Evolutionary conservation across 106 monocot species (phyloP), one percentile per base, ranked within the genome.

Genomic region (Dendrobium catenatum): DNA sequence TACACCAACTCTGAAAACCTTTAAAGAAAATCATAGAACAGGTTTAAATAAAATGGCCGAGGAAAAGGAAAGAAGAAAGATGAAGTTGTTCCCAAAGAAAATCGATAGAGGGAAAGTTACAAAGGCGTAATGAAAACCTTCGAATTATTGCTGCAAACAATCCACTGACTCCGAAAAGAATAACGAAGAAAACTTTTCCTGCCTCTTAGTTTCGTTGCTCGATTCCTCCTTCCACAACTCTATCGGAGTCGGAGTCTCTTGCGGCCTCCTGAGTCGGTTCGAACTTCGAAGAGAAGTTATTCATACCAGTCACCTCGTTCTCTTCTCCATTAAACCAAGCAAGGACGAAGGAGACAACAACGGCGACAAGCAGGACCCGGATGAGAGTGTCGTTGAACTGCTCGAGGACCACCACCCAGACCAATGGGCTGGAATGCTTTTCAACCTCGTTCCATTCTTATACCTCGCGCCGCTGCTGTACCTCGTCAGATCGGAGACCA

Each of bases 301-400:
- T 56, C 56, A 94, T 89, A 33, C 87, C 94, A 78, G 78, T 68
- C 55, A 78, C 83, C 17, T 78, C 83, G n/a, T 68, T 78, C 31
- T 78, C 83, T 8, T 83, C 78, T 7, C 83, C 83, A 54, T 83
- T 78, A 47, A 55, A 78, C 83, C 78, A 83, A 9, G 83, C 83
- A 15, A 83, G 83, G 20, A 78, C 72, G 47, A 97, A 97, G 6
- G 96, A 97, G 17, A 97, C 87, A 0, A 92, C 82, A 40, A 94
- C 96, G 5, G 96, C 94, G 1, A 89, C 94, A n/a, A 97, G 89
- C 54, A 97, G 94, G 88, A 97, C 94, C 20, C 96, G 86, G 10
- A 97, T 94, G 5, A 97, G 88, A 43, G 94, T 94, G 78, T 97
- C 92, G 40, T 91, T 88, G 79, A 97, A 97, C 89, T 97, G 96